Evolutionary conservation across 2,329 filamentous ascomycete species (phyloP), one percentile per base, ranked within the genome.

Genomic region (Neopestalotiopsis rosae): DNA sequence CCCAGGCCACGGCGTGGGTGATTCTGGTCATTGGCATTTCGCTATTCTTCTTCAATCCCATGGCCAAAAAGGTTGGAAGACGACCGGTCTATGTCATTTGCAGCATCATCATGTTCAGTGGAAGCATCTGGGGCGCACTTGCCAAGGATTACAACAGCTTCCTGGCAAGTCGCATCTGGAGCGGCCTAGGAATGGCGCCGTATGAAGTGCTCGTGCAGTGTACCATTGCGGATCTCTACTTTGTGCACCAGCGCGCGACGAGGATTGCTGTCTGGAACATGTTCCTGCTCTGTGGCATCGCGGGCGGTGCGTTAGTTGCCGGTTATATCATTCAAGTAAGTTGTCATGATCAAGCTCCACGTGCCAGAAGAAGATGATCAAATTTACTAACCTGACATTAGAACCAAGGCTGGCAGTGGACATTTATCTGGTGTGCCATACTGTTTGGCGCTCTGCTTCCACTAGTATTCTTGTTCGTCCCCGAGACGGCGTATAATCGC

Each of bases 151-250:
- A 86, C 71, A 71, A 72, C 34, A 83, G 80, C 10, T 85, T 87
- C 70, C 74, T 86, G 0, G 85, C 78, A 4, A 83, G 81, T 65
- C 79, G 85, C 13, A 79, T 86, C 42, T 77, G 86, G 28, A 80
- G 80, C 5, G 85, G 82, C 4, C 74, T 87, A 5, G 84, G 84
- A 4, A 86, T 86, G 82, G 84, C 85, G 0, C 81, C 86, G 0
- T 84, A 83, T 68, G 86, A 88, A 72, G 81, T 86, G 2, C 76
- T 88, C 5, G 84, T 88, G 4, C 85, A 87, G 74, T 85, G 83
- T 73, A 87, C 84, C 0, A 82, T 84, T 61, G 81, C 81, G 5
- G 83, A 85, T 65, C 73, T 85, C 34, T 85, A 83, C 72, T 85
- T 82, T 68, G 81, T 84, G 4, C 83, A 85, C 69, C 78, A 85